Base-by-base conservation (phyloP, 2,329 filamentous ascomycete genomes). In the Penicillium sp. region DNA sequence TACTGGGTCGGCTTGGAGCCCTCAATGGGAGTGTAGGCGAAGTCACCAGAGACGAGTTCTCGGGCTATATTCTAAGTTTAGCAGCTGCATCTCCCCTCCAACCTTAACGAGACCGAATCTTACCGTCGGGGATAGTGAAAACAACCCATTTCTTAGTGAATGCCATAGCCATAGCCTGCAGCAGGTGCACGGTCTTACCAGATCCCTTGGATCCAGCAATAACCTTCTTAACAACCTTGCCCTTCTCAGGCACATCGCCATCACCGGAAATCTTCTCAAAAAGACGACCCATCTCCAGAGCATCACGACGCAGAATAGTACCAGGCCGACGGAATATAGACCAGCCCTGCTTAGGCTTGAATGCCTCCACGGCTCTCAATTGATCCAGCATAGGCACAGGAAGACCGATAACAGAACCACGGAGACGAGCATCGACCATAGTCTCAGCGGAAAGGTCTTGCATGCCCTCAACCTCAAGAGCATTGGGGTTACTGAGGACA, bases 401-500 rank as follows among this genome's bases (percentile, higher is more conserved):
- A 27, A 98, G 75, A 1, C 84, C 84, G 52, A 91, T 77, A 29
- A 98, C 84, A 59, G 83, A 83, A 35, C 90, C 91, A 10, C 83
- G 77, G 50, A 84, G 82, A 33, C 80, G 79, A 29, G 78, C 75
- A 53, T 82, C 78, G 19, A 82, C 74, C 75, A 88, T 77, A 44
- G 81, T 83, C 60, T 82, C 78, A 10, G 76, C 71, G 13, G 76
- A 81, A 53, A 96, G 70, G 48, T 88, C 82, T 58, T 82, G 77
- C 64, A 96, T 80, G 11, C 86, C 89, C 24, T 80, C 71, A 8
- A 98, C 89, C 58, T 88, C 85, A 37, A 97, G 79, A 49, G 95
- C 95, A 77, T 96, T 98, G 75, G 90, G 90, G 78, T 98, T 99
- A 80, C 89, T 93, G 59, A 99, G 86, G 58, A 96, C 87, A 68